These are phyloP conservation scores for Aspergillus fructus DNA, from an alignment of 2,329 filamentous ascomycete species.

Conservation along the genomic window DNA sequence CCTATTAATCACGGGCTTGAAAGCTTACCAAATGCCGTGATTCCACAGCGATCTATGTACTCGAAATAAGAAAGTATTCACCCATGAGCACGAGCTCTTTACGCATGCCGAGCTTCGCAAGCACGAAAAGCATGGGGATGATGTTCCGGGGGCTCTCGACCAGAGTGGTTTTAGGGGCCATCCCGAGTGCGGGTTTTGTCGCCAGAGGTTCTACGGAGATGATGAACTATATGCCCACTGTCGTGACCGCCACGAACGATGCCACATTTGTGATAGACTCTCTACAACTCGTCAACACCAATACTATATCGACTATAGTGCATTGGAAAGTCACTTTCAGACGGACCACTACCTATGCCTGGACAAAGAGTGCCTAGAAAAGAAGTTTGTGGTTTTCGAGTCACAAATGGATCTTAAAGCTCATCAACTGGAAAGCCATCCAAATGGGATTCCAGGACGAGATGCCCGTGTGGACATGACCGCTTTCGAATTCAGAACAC, in stretches of 20 bases:
- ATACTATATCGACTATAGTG: constrained; percentile 87
- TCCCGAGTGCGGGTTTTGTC: constrained; percentile 90
- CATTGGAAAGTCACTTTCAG: constrained; percentile 81
- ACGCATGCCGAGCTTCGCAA: constrained; percentile 74
- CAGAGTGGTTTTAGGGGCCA: constrained; percentile 97
- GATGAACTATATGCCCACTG: constrained; percentile 95
- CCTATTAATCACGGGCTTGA: neutral
- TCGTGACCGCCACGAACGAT: constrained; percentile 88
- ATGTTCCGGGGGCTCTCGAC: constrained; percentile 82
- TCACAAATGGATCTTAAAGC: constrained; percentile 93
- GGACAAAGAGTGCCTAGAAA: constrained; percentile 86
- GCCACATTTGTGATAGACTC: constrained; percentile 83
- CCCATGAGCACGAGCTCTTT: constrained; percentile 94
- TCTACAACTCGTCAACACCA: constrained; percentile 68
- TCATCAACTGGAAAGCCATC: constrained; percentile 83
- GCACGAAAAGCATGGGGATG: constrained; percentile 88
- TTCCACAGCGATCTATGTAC: constrained; percentile 73
- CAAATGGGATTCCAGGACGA: constrained; percentile 73
- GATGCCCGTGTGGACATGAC: constrained; percentile 90
- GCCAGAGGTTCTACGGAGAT: constrained; percentile 88
- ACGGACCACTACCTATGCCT: constrained; percentile 83
- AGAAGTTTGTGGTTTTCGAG: constrained; percentile 96
- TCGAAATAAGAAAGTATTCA: constrained; percentile 96
- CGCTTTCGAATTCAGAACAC: constrained; percentile 73
- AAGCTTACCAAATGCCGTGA: constrained; percentile 10